Conservation (phyloP, 192 early-diverging fungal genomes). For the Entomortierella beljakovae region DNA sequence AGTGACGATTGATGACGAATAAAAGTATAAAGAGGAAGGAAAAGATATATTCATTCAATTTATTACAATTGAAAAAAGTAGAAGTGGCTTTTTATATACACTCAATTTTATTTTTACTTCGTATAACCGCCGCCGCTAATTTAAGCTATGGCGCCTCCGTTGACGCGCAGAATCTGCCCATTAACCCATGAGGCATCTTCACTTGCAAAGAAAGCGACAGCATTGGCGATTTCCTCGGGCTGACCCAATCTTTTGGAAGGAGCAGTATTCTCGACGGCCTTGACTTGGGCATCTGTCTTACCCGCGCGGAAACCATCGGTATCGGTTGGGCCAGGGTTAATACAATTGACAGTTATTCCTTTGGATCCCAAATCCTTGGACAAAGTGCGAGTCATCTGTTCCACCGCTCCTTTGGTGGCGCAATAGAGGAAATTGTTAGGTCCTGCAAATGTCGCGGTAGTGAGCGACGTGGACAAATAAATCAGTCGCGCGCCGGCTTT, state of each 20-base stretch:
- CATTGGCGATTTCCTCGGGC: conserved; percentile 35
- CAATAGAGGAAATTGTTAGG: conserved; percentile 76
- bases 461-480: conserved; percentile 83
- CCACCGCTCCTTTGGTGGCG: conserved; percentile 86
- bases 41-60: not conserved
- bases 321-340: conserved; percentile 38
- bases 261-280: not conserved
- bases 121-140: no score
- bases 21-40: not conserved
- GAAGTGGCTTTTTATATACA: not conserved
- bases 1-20: no score
- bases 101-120: no score
- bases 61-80: not conserved
- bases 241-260: conserved; percentile 20
- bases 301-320: conserved; percentile 37
- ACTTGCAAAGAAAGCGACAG: conserved; percentile 23
- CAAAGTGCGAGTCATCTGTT: conserved; percentile 83
- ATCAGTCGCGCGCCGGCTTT: conserved; percentile 76
- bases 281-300: conserved; percentile 22
- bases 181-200: conserved; percentile 27
- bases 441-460: conserved; percentile 77
- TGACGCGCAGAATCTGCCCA: conserved; percentile 30
- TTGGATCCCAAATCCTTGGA: conserved; percentile 58
- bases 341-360: conserved; percentile 38
- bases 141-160: conserved; percentile 24